Evolutionary conservation across 495 filamentous ascomycete species (phyloP), one percentile per base, ranked within the genome.

Genomic region (Penicillium roqueforti): DNA sequence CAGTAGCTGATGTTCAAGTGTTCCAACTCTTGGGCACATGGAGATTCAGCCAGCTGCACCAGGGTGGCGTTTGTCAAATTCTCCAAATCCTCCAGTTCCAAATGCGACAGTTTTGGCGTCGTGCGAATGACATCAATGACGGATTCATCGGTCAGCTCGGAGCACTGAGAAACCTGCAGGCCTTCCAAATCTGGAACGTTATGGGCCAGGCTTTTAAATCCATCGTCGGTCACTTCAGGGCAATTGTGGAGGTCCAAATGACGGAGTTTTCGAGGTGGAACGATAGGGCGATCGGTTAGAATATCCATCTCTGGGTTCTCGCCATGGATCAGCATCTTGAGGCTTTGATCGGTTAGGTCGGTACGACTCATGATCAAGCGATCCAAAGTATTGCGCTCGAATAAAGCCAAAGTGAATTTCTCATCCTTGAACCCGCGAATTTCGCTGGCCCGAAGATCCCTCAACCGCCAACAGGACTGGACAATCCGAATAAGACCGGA

Each of bases 1-100:
- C 93, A 98, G 60, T 88, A 95, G 65, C 88, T 90, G 70, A 97
- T 80, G 49, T 87, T 88, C 32, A 98, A 82, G 63, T 96, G 91
- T 58, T 87, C 80, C 1, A 98, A 77, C 19, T 61, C 68, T 5
- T 77, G 68, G 2, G 85, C 82, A 63, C 89, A 95, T 3, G 90
- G 86, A 0, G 88, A 78, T 55, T 80, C 83, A 26, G 92, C 84
- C 5, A 98, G 73, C 54, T 86, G 80, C 9, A 84, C 78, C 14
- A 97, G 74, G 0, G 87, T 71, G 6, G 72, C 67, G 57, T 97
- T 93, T 7, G 89, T 91, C 20, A 97, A 69, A 39, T 84, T 76
- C 0, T 83, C 76, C 19, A 97, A 75, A 58, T 96, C 92, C 68
- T 98, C 93, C 0, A 97, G 68, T 53, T 98, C 93, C 42, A 98